Conservation (phyloP, 768 basidiomycete species). For the Mycena galopus region DNA sequence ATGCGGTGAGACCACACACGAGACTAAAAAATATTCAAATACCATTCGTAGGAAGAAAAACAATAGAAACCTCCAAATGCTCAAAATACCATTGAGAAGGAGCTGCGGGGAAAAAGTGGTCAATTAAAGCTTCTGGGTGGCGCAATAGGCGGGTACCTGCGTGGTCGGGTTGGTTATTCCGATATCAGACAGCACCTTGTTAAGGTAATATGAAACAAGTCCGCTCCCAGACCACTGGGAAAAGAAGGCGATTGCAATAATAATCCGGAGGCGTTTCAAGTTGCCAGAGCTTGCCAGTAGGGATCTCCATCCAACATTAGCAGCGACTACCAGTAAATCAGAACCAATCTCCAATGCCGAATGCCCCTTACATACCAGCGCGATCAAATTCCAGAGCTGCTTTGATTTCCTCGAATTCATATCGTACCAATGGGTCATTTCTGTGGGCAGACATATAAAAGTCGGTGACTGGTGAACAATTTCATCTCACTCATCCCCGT, state of each 20-base stretch:
- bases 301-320: slow-evolving; percentile 76
- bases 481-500: slow-evolving; percentile 68
- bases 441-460: too few species aligned
- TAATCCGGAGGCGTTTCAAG: slow-evolving; percentile 80
- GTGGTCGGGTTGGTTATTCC: slow-evolving; percentile 72
- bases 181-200: slow-evolving; percentile 75
- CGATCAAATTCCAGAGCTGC: slow-evolving; percentile 82
- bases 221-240: slow-evolving; percentile 88
- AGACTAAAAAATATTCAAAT: too few species aligned
- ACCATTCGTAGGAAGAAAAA: too few species aligned
- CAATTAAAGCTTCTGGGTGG: slow-evolving; percentile 38
- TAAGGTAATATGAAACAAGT: slow-evolving; percentile 87
- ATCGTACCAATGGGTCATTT: slow-evolving; percentile 74
- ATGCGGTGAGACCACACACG: slow-evolving; percentile 67
- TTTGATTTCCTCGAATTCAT: slow-evolving; percentile 87
- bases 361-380: slow-evolving; percentile 46
- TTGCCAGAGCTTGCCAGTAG: slow-evolving; percentile 78
- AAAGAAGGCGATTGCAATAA: slow-evolving; percentile 79
- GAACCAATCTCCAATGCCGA: too few species aligned
- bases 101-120: slow-evolving; percentile 59
- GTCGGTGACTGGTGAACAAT: too few species aligned
- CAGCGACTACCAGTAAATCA: slow-evolving; percentile 48
- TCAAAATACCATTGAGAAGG: slow-evolving; percentile 88
- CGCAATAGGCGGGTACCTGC: slow-evolving; percentile 44
- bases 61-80: too few species aligned